Percentiles rank a stretch among this genome's conserved stretches.
Conservation (phyloP, 2,329 filamentous ascomycete genomes). For the Calycina herbarum region DNA sequence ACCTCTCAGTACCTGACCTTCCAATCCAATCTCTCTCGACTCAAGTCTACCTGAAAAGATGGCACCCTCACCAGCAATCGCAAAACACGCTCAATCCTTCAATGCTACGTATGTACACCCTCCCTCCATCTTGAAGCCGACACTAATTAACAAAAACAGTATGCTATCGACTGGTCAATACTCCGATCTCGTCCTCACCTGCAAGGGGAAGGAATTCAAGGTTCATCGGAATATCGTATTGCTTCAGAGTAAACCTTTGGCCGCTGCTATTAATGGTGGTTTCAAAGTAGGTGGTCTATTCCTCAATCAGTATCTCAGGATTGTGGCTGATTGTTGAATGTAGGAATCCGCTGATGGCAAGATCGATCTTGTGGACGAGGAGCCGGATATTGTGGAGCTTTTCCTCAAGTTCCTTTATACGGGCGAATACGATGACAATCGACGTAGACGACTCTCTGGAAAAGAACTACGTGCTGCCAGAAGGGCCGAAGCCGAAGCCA, state of each 20-base stretch:
- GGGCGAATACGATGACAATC: not conserved
- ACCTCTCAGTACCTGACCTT: no score
- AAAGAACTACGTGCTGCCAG: no score
- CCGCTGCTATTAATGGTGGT: constrained; percentile 20
- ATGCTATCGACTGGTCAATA: constrained; percentile 17
- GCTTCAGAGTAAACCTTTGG: constrained; percentile 24
- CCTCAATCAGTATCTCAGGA: not conserved
- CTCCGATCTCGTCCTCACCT: constrained; percentile 26
- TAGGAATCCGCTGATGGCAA: not conserved
- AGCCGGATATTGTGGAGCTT: not conserved
- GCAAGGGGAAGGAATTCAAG: constrained; percentile 21
- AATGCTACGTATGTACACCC: no score
- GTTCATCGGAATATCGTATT: constrained; percentile 28
- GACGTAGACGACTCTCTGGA: no score
- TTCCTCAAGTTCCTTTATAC: constrained; percentile 1
- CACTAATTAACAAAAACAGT: no score
- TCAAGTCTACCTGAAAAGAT: no score
- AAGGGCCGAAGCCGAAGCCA: no score
- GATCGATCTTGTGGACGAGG: not conserved
- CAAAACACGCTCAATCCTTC: no score
- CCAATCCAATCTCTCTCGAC: no score
- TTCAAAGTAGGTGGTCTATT: not conserved
- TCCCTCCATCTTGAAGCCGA: no score
- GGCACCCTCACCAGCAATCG: no score
- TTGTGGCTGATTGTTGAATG: not conserved